Evolutionary conservation across 2,329 filamentous ascomycete species (phyloP), one percentile per base, ranked within the genome.

Genomic region (Diaporthe vexans): DNA sequence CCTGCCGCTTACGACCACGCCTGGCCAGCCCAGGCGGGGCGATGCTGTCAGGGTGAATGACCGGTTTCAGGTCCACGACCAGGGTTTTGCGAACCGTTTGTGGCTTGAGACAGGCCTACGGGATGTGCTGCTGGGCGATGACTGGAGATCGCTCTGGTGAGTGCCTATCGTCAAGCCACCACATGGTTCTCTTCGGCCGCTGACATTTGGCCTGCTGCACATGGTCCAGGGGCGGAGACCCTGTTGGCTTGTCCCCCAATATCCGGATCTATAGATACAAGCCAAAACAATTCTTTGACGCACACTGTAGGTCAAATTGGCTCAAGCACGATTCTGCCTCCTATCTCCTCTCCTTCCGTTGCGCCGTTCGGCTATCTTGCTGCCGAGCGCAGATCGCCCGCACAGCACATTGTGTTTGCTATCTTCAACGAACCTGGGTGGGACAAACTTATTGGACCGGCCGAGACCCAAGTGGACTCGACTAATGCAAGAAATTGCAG

Each of bases 201-300:
- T 68, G 24, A 51, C 40, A 40, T 40, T 35, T 52, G 63, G 29
- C 52, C 71, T 75, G 71, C 74, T 68, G 51, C 52, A 59, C n/a
- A 43, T 52, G 71, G 71, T 79, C 87, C 61, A 98, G 95, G 94
- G 95, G 94, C 73, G 95, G 95, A 37, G 89, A 95, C 67, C 91
- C 94, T 0, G 85, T 97, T n/a, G 95, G 95, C 0, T 84, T 98
- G 75, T 98, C 95, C 82, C 91, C 94, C 11, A 97, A 97, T 77
- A 97, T 98, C 72, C 89, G 96, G 46, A 91, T 98, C 40, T 98
- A 98, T 84, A 90, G 95, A 29, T 98, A 98, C 83, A 90, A 89
- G 0, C 90, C 93, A 77, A 94, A 94, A 0, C 95, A 98, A 81
- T 98, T 95, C 82, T 98, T 98, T 81, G 95, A 95, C 80, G 93